These are phyloP conservation scores for Leishmania tropica DNA, from an alignment of 208 protist genomes.

Conservation along the genomic window DNA sequence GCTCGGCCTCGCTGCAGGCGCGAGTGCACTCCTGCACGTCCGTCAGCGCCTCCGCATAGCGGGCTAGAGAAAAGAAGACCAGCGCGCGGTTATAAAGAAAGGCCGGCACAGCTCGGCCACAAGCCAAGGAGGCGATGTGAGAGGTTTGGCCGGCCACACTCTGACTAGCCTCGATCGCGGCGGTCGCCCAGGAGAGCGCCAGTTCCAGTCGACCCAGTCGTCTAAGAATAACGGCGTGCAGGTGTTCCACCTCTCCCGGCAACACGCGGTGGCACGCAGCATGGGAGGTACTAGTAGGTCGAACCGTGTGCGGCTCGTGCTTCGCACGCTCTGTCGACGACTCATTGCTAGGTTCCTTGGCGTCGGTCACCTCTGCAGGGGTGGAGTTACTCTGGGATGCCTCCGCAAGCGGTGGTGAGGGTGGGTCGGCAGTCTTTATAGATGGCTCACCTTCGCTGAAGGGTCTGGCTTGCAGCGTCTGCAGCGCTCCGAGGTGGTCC, in stretches of 20 bases:
- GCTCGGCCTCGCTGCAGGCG: conserved; percentile 14
- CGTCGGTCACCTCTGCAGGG: neutral
- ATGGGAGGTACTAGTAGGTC: neutral
- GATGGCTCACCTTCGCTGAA: neutral
- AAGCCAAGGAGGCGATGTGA: conserved; percentile 11
- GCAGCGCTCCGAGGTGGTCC: conserved; percentile 32
- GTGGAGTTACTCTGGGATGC: neutral
- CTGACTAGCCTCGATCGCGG: conserved; percentile 13
- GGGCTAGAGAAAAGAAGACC: conserved; percentile 40
- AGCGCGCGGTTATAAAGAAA: conserved; percentile 59
- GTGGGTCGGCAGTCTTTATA: neutral
- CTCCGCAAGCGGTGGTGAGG: neutral
- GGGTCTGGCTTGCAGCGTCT: conserved; percentile 7
- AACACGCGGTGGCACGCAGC: neutral
- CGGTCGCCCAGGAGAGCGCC: conserved; percentile 24
- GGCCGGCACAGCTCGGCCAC: conserved; percentile 25
- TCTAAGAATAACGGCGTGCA: conserved; percentile 25
- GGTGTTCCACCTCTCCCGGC: conserved; percentile 15
- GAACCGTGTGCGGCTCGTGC: neutral
- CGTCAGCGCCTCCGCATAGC: conserved; percentile 48
- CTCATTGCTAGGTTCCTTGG: neutral
- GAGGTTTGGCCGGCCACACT: neutral
- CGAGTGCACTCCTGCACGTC: conserved; percentile 40
- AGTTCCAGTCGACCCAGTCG: conserved; percentile 27
- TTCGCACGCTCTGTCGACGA: neutral